phyloP scores from a whole-genome alignment of 345 rosid species.

The Moricandia arvensis region DNA sequence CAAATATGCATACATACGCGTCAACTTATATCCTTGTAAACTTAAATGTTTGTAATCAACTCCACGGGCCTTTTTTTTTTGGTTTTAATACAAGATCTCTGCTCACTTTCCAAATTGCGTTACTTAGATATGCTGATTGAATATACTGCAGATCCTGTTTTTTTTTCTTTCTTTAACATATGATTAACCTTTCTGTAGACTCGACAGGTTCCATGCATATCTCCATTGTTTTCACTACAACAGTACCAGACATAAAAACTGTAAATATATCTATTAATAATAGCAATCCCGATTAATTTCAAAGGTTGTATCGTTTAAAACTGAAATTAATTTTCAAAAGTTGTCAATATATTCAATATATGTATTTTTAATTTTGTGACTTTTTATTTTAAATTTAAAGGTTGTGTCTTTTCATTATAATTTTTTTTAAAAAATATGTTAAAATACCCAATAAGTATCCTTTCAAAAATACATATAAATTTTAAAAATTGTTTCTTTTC shows the following conservation, averaged over 20 bases:
- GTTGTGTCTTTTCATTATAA: no score
- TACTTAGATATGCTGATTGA: not conserved
- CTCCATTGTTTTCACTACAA: not conserved
- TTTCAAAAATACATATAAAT: no score
- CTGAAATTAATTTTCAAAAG: no score
- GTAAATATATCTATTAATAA: no score
- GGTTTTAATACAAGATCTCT: constrained; percentile 1
- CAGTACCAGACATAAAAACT: not conserved
- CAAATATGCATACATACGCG: constrained; percentile 38
- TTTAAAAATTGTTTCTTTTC: no score
- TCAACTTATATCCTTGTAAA: constrained; percentile 40
- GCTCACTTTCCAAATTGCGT: not conserved
- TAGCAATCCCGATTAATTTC: no score
- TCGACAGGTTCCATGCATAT: not conserved
- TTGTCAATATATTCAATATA: no score
- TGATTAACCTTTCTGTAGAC: not conserved
- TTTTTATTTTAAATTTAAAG: no score
- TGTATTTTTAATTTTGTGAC: no score
- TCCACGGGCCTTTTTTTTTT: not conserved
- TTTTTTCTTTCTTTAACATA: not conserved
- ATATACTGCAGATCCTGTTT: not conserved
- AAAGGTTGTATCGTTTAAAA: no score
- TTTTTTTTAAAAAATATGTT: no score
- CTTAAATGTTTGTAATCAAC: constrained; percentile 27
- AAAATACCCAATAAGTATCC: no score